Evolutionary conservation across 768 basidiomycete species (phyloP), one percentile per base, ranked within the genome.

Genomic region (Chiua virens): DNA sequence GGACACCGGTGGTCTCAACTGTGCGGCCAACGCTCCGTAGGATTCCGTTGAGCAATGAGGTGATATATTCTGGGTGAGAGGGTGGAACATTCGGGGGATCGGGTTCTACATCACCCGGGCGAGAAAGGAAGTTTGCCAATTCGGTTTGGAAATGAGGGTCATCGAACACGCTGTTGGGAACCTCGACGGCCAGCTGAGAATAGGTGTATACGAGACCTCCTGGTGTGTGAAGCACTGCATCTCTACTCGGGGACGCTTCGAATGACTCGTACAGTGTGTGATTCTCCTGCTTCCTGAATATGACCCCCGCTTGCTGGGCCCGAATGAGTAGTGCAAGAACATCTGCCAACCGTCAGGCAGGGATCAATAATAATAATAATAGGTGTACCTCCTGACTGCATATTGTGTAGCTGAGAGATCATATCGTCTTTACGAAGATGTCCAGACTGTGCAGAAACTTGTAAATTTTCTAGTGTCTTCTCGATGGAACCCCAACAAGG

Each of bases 301-400:
- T 58, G 8, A 82, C 40, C 8, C 67, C 77, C 4, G 77, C 77
- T 44, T 81, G 82, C 45, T 81, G 79, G 1, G 69, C 65, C 25
- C 64, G 63, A 25, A 81, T 67, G 4, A 66, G 66, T 32, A 79
- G 64, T 23, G 64, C 65, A 11, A 74, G 49, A 32, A 70, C 57
- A 52, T 73, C 80, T 80, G 47, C 25, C 20, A 1, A 17, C 5
- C 14, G 10, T 52, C 15, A 52, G 38, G 37, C 4, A 17, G 28
- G 11, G 11, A 34, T 23, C 30, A 17, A 30, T 10, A 2, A 15
- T 11, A 30, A 30, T 14, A 3, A 17, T 17, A 20, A 15, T 48
- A 18, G 23, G n/a, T 37, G 5, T 50, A 67, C 65, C 65, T 56
- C 62, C 65, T 15, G 46, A 40, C 8, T 45, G 3, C 58, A 71